Base-by-base conservation (phyloP, 2,329 filamentous ascomycete genomes). In the Raffaelea albimanens region DNA sequence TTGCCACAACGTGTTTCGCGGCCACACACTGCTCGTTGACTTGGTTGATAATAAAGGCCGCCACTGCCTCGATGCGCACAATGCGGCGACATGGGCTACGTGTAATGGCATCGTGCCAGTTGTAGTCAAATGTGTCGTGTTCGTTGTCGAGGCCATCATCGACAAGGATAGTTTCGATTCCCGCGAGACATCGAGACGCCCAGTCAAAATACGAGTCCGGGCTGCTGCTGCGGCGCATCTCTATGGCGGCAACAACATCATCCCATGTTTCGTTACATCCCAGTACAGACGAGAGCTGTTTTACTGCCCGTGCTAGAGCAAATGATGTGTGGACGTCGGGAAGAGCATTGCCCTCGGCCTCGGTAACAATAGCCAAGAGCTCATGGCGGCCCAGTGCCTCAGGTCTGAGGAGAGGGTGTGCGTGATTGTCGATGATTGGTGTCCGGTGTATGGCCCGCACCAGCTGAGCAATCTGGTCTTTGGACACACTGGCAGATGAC, bases 41-140 rank as follows among this genome's bases (percentile, higher is more conserved):
- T 9, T 71, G 61, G 21, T 76, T 65, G 53, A 83, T 71, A 53
- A 88, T 68, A 10, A 75, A 67, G 33, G 80, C 77, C 0, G 85
- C 86, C 2, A 90, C 59, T 1, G 78, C 73, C 63, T 94, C 87
- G 53, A 94, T 85, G 9, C 87, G 76, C 18, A 91, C 80, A 46
- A 94, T 88, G 22, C 85, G 77, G 62, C 80, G 85, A 56, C 79
- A 85, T 8, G 73, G 67, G 46, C 76, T 78, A 19, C 70, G 67
- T 0, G 82, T 82, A 53, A 85, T 85, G 20, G 71, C 66, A 59
- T 84, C 73, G 59, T 88, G 82, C 75, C 80, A 85, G 5, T 66
- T 58, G 55, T 79, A 85, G 0, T 70, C 61, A 54, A 85, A 74
- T 2, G 78, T 73, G 19, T 75, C 67, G 8, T 75, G 71, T 2